Conservation (phyloP, 2,329 filamentous ascomycete species). For the Zarea fungicola region DNA sequence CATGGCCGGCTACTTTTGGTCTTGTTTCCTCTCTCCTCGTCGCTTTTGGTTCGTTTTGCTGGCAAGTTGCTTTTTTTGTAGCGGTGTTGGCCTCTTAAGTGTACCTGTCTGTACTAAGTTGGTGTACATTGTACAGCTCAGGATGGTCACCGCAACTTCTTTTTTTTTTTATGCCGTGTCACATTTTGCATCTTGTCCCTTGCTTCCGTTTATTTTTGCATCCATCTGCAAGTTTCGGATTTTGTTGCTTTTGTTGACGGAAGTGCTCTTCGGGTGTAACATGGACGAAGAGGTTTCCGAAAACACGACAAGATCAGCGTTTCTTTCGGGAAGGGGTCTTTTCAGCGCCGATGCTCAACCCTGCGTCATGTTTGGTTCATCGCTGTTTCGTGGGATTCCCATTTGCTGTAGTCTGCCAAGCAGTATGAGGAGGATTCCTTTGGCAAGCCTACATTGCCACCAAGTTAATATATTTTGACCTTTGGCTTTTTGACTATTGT, state of each 20-base stretch:
- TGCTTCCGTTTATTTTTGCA: background rate
- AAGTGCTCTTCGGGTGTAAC: background rate
- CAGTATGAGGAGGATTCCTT: too few species aligned
- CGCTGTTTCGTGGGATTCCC: too few species aligned
- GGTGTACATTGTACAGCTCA: background rate
- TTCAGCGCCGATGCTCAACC: too few species aligned
- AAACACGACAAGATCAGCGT: too few species aligned
- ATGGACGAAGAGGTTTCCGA: background rate
- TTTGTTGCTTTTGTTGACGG: background rate
- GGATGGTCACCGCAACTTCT: conserved; percentile 5
- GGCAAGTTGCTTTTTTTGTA: conserved; percentile 7
- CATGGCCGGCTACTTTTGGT: background rate
- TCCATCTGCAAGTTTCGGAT: background rate
- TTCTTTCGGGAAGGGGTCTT: too few species aligned
- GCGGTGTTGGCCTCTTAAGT: too few species aligned
- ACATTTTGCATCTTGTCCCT: background rate
- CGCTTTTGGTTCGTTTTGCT: background rate
- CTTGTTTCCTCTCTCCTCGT: conserved; percentile 10
- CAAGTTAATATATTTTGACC: too few species aligned
- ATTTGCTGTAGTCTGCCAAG: too few species aligned
- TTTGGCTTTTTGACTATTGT: too few species aligned
- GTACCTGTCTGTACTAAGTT: background rate
- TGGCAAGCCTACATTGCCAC: too few species aligned
- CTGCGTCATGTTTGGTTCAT: too few species aligned
- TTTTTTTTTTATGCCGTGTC: background rate